Base-by-base conservation (phyloP, 2,329 filamentous ascomycete genomes). In the Xylaria polymorpha region DNA sequence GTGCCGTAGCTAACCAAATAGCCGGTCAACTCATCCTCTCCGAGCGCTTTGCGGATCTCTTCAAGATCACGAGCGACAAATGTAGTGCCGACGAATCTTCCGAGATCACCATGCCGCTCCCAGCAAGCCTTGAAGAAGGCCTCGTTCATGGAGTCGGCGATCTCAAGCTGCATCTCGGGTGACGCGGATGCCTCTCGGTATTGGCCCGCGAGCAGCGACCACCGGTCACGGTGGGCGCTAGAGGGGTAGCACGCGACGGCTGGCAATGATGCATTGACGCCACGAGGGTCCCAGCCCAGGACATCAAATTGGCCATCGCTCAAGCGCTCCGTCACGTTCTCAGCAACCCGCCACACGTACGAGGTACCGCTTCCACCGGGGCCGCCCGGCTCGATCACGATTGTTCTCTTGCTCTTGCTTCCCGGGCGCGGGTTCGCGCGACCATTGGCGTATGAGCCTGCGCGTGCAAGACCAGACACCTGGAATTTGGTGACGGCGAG, bases 251-350 rank as follows among this genome's bases (percentile, higher is more conserved):
- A 87, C 1, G 83, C 75, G 1, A 84, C 73, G 4, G 80, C 74
- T 0, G 85, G 85, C 7, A 80, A 80, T 1, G 84, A 83, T 0
- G 78, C 74, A 71, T 86, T 86, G 62, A 87, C 83, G 1, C 85
- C 85, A 3, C 85, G 81, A n/a, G 85, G 85, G 61, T 87, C 85
- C 81, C 84, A 87, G n/a, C 84, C 84, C 15, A 87, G 74, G 6
- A 86, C 81, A 67, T 86, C 84, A 25, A 81, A 84, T 25, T 77
- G 74, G 25, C 81, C 79, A 39, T 80, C 80, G 65, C 83, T 84
- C 14, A 86, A 74, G 3, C 82, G 81, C 64, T 80, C 73, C 3
- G 82, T 81, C 43, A 83, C 67, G 0, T 69, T 62, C 64, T 85
- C 80, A 3, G 78, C 80, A 0, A 70, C 71, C 6, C 79, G 72